Base-by-base conservation (phyloP, 164 flowering plant genomes). In the Pachysandra terminalis region DNA sequence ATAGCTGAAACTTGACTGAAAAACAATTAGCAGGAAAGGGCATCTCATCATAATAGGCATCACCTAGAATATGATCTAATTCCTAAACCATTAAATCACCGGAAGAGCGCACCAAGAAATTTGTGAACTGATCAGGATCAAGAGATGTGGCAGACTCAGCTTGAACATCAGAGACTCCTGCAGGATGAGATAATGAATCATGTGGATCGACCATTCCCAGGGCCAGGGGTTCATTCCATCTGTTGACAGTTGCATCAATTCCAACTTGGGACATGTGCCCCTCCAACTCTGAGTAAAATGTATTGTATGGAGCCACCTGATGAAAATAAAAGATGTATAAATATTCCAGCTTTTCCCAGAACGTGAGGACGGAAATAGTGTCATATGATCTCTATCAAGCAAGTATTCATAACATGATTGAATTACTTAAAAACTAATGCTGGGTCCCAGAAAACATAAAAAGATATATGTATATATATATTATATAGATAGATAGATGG, bases 111-210 rank as follows among this genome's bases (percentile, higher is more conserved):
- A 93, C 99, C 97, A 93, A 71, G 72, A 96, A 96, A 63, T 83
- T 86, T 56, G 90, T 89, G 71, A 90, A 88, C 65, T 85, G 95
- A 71, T 93, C 96, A 68, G 96, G 93, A 40, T 91, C 97, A 55
- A 93, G 41, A 56, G 80, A 80, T 32, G 89, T 48, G 26, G 98
- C 93, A 58, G 98, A 83, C 81, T 96, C 97, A 27, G 98, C 87
- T 79, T 87, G 97, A 68, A 72, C 87, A 81, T 96, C 99, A 76
- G 99, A 88, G 37, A 85, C 88, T 64, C 99, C 99, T 14, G 96
- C 95, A n/a, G 99, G 93, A 83, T 96, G 98, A 69, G 96, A 89
- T 56, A 91, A 71, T 71, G 99, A 96, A 83, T 96, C 98, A 71
- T 96, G 98, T 40, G 98, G 99, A 78, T 96, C 98, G 72, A 96